Conservation (phyloP, 2,329 filamentous ascomycete genomes). For the Xylaria sp. region DNA sequence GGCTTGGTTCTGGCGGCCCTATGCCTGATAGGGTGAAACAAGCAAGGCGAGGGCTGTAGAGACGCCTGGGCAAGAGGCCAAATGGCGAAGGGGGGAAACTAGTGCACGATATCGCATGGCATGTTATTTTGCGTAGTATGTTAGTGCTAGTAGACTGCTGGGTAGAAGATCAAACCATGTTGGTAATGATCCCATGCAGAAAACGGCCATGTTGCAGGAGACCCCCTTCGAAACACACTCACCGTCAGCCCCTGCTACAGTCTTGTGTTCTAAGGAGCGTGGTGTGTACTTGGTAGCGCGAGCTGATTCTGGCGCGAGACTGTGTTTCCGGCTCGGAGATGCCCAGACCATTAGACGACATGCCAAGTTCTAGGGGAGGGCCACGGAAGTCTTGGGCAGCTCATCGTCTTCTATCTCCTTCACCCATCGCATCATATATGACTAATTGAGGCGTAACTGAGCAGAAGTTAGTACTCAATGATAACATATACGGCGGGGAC, state of each 20-base stretch:
- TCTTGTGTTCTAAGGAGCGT: neutral
- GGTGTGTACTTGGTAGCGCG: neutral
- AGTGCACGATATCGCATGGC: slow-evolving; percentile 6
- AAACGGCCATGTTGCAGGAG: neutral
- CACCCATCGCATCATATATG: neutral
- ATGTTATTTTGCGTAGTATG: slow-evolving; percentile 1
- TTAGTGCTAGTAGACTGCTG: neutral
- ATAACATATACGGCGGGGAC: too few relatives aligned
- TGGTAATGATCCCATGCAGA: slow-evolving; percentile 1
- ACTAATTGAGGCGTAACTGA: neutral
- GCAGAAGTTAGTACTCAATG: neutral
- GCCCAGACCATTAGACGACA: slow-evolving; percentile 21
- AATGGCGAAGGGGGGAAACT: too few relatives aligned
- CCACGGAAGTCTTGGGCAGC: slow-evolving; percentile 10
- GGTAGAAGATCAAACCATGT: slow-evolving; percentile 28
- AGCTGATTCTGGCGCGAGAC: slow-evolving; percentile 2
- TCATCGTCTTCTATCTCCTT: neutral
- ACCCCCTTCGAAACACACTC: slow-evolving; percentile 20
- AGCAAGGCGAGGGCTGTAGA: neutral
- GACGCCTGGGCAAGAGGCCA: slow-evolving; percentile 1
- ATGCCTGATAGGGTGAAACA: slow-evolving; percentile 10
- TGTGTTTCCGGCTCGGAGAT: slow-evolving; percentile 6
- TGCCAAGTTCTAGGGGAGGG: slow-evolving; percentile 27
- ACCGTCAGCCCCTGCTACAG: neutral
- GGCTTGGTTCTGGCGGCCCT: neutral